Evolutionary conservation across 164 flowering plant species (phyloP), one percentile per base, ranked within the genome.

Genomic region (Dillenia suffruticosa): DNA sequence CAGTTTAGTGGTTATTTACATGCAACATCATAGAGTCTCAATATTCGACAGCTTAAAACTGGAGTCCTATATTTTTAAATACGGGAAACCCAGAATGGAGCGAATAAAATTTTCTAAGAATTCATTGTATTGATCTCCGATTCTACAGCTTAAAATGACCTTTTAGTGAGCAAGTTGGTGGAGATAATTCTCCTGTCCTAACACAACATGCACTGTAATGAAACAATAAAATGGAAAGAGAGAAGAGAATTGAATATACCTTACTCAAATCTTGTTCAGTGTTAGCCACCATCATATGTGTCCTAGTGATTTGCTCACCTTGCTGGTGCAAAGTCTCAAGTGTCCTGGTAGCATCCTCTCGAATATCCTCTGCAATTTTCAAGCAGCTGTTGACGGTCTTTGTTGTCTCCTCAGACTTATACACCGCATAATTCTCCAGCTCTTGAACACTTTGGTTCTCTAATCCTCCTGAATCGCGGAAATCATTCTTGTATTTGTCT

Each of bases 301-400:
- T 84, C 79, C 87, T 77, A 6, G 71, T 74, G 49, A 90, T 90
- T 70, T 87, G 93, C 64, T 90, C 96, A 17, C 96, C 96, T 68
- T 89, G 96, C 46, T 80, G 77, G 58, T 90, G 88, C 77, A 90
- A 71, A 61, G 78, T 79, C 13, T 79, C 84, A 55, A 87, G 79
- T 24, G 96, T 90, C 63, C 65, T 79, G 5, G 83, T 66, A 46
- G 88, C 96, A 61, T 84, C 90, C 49, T 74, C 81, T 72, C 82
- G 77, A 46, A 90, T 90, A 49, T 90, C 81, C 77, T 83, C 87
- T 8, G 96, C 96, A 51, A 90, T 86, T 72, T 68, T 84, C 56
- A 85, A 69, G 74, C 96, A 90, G 56, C 62, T 74, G 51, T 79
- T 79, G 26, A 86, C 81, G 1, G 74, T 62, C 10, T 71, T 73